Percentiles rank a stretch among this genome's conserved stretches.
Evolutionary conservation across 1,139 yeast species (phyloP).

Genomic region (Kodamaea ohmeri): DNA sequence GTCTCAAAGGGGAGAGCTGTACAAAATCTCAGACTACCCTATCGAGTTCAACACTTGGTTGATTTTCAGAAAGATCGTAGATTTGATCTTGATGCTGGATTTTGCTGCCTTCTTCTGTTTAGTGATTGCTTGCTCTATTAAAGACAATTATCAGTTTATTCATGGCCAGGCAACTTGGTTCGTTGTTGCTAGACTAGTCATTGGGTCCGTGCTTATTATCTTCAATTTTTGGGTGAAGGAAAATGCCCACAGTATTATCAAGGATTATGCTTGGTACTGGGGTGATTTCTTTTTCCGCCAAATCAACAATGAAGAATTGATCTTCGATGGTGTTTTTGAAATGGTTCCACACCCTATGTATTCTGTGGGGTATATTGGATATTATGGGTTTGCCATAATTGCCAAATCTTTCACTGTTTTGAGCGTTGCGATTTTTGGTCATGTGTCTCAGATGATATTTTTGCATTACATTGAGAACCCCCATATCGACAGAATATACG

Average conservation of each 20-base stretch:
- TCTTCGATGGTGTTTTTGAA: slow-evolving; percentile 88
- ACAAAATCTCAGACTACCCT: slow-evolving; percentile 54
- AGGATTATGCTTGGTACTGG: slow-evolving; percentile 96
- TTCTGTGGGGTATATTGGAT: slow-evolving; percentile 85
- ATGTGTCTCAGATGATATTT: slow-evolving; percentile 75
- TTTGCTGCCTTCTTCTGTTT: slow-evolving; percentile 73
- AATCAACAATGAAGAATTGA: slow-evolving; percentile 68
- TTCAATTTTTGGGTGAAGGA: slow-evolving; percentile 86
- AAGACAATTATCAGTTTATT: slow-evolving; percentile 40
- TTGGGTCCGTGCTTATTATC: slow-evolving; percentile 52
- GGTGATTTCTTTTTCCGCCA: slow-evolving; percentile 88
- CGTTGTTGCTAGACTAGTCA: slow-evolving; percentile 34
- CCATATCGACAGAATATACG: slow-evolving; percentile 80
- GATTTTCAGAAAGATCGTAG: slow-evolving; percentile 75
- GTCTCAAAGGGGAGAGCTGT: slow-evolving; percentile 59
- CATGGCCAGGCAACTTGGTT: slow-evolving; percentile 34
- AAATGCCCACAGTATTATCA: slow-evolving; percentile 86
- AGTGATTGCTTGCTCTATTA: slow-evolving; percentile 56
- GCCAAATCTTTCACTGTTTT: slow-evolving; percentile 74
- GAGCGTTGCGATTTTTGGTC: slow-evolving; percentile 72
- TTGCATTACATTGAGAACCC: slow-evolving; percentile 81
- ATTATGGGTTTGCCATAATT: slow-evolving; percentile 79
- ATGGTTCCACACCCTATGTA: slow-evolving; percentile 95
- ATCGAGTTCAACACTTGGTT: slow-evolving; percentile 84
- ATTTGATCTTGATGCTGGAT: slow-evolving; percentile 82